A percentile compares a stretch with the other conserved stretches of the same genome.
Conservation (phyloP, 495 filamentous ascomycete genomes). For the Penicillium cinerascens region DNA sequence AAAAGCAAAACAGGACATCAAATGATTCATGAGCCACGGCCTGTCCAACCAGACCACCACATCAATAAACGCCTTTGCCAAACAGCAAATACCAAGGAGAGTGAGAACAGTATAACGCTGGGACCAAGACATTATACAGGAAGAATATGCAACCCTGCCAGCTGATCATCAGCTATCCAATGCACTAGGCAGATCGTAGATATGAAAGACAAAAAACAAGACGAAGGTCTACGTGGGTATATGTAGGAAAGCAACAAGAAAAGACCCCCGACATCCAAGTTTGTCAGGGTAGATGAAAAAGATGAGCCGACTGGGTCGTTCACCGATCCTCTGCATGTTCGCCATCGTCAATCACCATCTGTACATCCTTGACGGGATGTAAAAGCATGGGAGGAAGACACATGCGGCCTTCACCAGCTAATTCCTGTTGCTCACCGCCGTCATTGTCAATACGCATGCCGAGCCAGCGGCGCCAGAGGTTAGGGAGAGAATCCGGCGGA, state of each 20-base stretch:
- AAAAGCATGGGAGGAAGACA: constrained; percentile 89
- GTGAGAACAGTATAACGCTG: constrained; percentile 5
- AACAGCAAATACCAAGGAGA: too few relatives aligned
- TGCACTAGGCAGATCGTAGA: constrained; percentile 1
- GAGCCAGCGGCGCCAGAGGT: constrained; percentile 84
- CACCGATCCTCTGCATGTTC: constrained; percentile 24
- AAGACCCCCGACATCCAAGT: too few relatives aligned
- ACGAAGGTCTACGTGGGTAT: neutral
- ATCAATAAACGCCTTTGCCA: constrained; percentile 11
- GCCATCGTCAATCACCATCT: constrained; percentile 65
- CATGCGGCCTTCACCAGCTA: constrained; percentile 77
- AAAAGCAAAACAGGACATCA: neutral
- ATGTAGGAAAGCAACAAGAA: too few relatives aligned
- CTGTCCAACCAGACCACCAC: constrained; percentile 1
- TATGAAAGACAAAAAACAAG: neutral
- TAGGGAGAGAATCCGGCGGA: constrained; percentile 79
- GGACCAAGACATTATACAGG: constrained; percentile 21
- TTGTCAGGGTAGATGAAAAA: too few relatives aligned
- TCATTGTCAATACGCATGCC: constrained; percentile 80
- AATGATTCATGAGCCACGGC: constrained; percentile 17
- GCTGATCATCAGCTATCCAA: constrained; percentile 11
- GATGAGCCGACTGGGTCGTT: neutral
- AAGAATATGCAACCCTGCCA: constrained; percentile 10
- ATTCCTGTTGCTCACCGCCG: constrained; percentile 79
- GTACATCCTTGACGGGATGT: constrained; percentile 88